phyloP scores from a whole-genome alignment of 352 stramenopile genomes.

The Pythium coloratum region DNA sequence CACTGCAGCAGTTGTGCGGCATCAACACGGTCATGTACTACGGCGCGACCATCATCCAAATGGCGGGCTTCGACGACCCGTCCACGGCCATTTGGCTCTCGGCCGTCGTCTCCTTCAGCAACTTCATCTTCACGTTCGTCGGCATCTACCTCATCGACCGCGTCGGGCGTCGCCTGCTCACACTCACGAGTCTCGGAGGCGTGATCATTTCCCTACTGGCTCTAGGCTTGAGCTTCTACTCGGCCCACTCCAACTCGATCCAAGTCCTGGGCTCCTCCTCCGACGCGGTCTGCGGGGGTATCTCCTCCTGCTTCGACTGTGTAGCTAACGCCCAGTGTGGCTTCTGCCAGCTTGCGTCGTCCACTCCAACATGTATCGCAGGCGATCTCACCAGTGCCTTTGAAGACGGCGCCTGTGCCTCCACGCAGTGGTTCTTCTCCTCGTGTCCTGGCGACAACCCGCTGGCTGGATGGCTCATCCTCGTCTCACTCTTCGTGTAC shows the following conservation, averaged over 20 bases:
- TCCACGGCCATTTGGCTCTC: slow-evolving; percentile 80
- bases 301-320: slow-evolving; percentile 69
- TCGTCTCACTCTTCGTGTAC: slow-evolving; percentile 70
- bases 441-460: slow-evolving; percentile 53
- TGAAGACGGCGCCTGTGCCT: slow-evolving; percentile 23
- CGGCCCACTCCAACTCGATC: slow-evolving; percentile 34
- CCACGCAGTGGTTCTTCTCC: slow-evolving; percentile 39
- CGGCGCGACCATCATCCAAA: slow-evolving; percentile 77
- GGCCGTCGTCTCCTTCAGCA: slow-evolving; percentile 66
- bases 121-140: slow-evolving; percentile 72
- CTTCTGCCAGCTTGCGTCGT: slow-evolving; percentile 32
- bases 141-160: slow-evolving; percentile 61
- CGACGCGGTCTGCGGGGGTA: slow-evolving; percentile 33
- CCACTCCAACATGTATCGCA: slow-evolving; percentile 4
- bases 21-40: slow-evolving; percentile 92
- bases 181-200: slow-evolving; percentile 43
- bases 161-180: slow-evolving; percentile 47
- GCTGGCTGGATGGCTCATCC: slow-evolving; percentile 46
- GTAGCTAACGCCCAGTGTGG: slow-evolving; percentile 59
- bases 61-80: slow-evolving; percentile 72
- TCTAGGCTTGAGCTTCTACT: slow-evolving; percentile 48
- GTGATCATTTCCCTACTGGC: slow-evolving; percentile 45
- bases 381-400: slow-evolving; percentile 5
- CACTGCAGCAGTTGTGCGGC: slow-evolving; percentile 72
- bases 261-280: slow-evolving; percentile 29